phyloP scores from a whole-genome alignment of 2,329 filamentous ascomycete species.

The Neofusicoccum ribis region DNA sequence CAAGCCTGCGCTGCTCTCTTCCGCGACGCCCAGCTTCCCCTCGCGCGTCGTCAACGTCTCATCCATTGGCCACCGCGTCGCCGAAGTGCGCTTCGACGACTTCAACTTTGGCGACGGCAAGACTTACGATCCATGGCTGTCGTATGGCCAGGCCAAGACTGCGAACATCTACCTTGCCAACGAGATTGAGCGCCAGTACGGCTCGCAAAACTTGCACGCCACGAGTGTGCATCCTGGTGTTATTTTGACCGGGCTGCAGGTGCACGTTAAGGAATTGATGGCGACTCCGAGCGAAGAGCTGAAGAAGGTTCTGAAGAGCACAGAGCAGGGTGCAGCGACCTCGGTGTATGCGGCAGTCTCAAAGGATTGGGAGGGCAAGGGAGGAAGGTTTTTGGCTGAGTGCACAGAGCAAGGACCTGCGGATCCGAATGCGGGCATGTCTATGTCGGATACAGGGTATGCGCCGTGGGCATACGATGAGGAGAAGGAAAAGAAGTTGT shows the following conservation, averaged over 20 bases:
- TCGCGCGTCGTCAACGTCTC: too few species aligned
- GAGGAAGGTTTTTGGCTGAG: conserved; percentile 37
- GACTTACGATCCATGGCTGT: conserved; percentile 38
- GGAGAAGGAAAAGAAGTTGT: too few species aligned
- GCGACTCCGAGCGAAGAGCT: conserved; percentile 39
- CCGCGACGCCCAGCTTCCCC: too few species aligned
- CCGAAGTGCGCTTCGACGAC: too few species aligned
- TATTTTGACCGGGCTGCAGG: conserved; percentile 46
- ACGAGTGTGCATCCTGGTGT: conserved; percentile 51
- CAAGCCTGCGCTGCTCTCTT: too few species aligned
- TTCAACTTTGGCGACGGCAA: too few species aligned
- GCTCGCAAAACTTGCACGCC: conserved; percentile 45
- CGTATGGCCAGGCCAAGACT: conserved; percentile 54
- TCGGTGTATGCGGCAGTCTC: conserved; percentile 41
- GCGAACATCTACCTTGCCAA: conserved; percentile 55
- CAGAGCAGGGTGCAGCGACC: conserved; percentile 39
- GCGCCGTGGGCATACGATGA: too few species aligned
- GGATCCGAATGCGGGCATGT: too few species aligned
- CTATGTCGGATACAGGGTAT: too few species aligned
- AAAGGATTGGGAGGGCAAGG: conserved; percentile 5
- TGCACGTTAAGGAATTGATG: conserved; percentile 47
- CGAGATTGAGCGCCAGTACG: conserved; percentile 53
- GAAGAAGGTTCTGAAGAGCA: background rate
- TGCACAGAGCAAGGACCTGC: too few species aligned
- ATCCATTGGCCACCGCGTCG: too few species aligned